phyloP scores from a whole-genome alignment of 2,329 filamentous ascomycete genomes.

The Stagonosporopsis vannaccii region DNA sequence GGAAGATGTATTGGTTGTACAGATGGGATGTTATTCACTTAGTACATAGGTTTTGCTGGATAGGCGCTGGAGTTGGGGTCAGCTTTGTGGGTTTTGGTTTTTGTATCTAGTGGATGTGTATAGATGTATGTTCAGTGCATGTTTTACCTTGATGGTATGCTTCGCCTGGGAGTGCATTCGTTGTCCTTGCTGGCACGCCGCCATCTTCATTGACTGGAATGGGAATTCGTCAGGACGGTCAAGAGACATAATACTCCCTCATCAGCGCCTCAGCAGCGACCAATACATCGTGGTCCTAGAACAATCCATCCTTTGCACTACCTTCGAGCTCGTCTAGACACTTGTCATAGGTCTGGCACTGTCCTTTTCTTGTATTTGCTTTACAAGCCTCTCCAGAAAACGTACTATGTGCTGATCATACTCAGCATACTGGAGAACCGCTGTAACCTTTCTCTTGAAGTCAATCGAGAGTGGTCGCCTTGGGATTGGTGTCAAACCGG shows the following conservation, averaged over 20 bases:
- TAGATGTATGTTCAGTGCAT: neutral
- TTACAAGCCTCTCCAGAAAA: neutral
- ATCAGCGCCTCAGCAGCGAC: conserved; percentile 28
- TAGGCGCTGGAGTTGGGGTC: neutral
- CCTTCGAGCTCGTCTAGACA: conserved; percentile 21
- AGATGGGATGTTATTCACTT: neutral
- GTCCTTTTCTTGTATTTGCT: neutral
- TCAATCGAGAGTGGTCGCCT: conserved; percentile 17
- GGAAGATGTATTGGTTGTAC: neutral
- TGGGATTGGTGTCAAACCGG: conserved; percentile 22
- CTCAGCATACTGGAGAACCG: conserved; percentile 34
- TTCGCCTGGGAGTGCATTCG: too few relatives aligned
- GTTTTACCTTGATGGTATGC: neutral
- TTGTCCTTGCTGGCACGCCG: too few relatives aligned
- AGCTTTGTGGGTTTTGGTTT: neutral
- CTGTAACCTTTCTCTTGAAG: conserved; percentile 23
- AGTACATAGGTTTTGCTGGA: neutral
- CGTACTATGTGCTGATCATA: conserved; percentile 33
- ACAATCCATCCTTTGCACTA: neutral
- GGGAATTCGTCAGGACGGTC: neutral
- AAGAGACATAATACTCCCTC: conserved; percentile 33
- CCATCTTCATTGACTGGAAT: neutral
- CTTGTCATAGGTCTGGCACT: conserved; percentile 30
- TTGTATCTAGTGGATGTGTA: neutral
- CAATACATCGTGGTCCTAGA: conserved; percentile 26